Evolutionary conservation across 768 basidiomycete species (phyloP), one percentile per base, ranked within the genome.

Genomic region (Suillus spraguei): DNA sequence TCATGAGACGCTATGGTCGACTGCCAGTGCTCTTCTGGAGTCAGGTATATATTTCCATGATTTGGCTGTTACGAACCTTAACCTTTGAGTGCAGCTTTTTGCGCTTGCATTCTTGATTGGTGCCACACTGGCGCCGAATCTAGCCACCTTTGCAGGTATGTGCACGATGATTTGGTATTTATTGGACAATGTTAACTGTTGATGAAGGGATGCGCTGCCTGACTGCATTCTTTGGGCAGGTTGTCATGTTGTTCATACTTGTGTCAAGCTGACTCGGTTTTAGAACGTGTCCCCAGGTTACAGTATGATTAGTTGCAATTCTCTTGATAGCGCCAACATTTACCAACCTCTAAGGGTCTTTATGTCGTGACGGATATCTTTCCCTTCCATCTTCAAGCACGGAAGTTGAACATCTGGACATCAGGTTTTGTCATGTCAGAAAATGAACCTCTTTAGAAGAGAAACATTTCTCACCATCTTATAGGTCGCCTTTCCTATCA

Each of bases 361-460:
- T 82, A 78, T 64, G 71, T 82, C 35, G 77, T 85, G 63, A 81
- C 80, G 32, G 83, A 84, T 63, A 75, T 85, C 47, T 85, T 76
- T 67, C 84, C 84, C 6, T 85, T 85, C 72, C 84, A 85, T 60
- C 75, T 82, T 11, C 83, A 85, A 64, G 83, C 82, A 4, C 76
- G 80, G 32, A 83, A 82, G 74, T 72, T 84, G 35, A 83, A 82
- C 59, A 61, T 83, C 28, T 85, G 84, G 85, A 84, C 85, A 1
- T 75, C 82, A 61, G 85, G n/a, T n/a, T 83, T 84, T 70, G 73
- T 86, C 54, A 67, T 74, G 74, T 24, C 86, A 85, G 11, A 86
- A 85, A 77, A 68, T 85, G 14, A 2, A 14, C n/a, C 4, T 14
- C 76, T 36, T 77, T 77, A 2, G 73, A 5, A 72, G 67, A 68